Percentiles rank a stretch among this genome's conserved stretches.
Conservation (phyloP, 148 eudicot genomes). For the Persicaria tinctoria region DNA sequence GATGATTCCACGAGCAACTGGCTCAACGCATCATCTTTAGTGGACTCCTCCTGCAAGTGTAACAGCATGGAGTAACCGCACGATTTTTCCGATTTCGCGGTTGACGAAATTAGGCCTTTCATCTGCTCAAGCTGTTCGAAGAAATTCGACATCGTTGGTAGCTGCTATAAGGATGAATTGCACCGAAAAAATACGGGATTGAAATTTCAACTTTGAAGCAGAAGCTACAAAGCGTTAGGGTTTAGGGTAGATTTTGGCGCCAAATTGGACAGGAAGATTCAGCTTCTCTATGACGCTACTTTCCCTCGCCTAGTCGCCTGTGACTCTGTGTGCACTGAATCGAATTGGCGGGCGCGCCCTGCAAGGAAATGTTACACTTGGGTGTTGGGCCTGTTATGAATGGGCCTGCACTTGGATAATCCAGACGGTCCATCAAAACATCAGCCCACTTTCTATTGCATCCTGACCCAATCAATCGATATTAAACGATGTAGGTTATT, state of each 20-base stretch:
- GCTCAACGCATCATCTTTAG: constrained; percentile 29
- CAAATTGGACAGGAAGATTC: not conserved
- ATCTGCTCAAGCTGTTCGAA: constrained; percentile 38
- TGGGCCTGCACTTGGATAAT: too few species aligned
- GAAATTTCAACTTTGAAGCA: not conserved
- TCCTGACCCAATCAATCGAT: too few species aligned
- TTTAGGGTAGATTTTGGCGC: constrained; percentile 1
- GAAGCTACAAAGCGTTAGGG: not conserved
- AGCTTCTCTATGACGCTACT: not conserved
- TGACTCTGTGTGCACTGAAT: too few species aligned
- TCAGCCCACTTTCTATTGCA: too few species aligned
- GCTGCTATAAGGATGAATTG: not conserved
- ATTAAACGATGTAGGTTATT: too few species aligned
- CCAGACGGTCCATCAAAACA: too few species aligned
- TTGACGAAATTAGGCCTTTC: constrained; percentile 38
- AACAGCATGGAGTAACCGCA: constrained; percentile 52
- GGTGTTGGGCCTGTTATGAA: too few species aligned
- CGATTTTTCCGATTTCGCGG: constrained; percentile 35
- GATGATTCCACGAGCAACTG: constrained; percentile 30
- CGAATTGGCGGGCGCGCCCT: too few species aligned
- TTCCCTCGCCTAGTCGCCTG: too few species aligned
- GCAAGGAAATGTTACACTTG: too few species aligned
- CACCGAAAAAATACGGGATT: not conserved
- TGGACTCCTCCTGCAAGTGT: constrained; percentile 51
- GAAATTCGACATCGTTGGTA: constrained; percentile 33